A percentile compares a stretch with the other conserved stretches of the same genome.
Evolutionary conservation across 2,329 filamentous ascomycete species (phyloP).

Genomic region (Podosphaera xanthii): DNA sequence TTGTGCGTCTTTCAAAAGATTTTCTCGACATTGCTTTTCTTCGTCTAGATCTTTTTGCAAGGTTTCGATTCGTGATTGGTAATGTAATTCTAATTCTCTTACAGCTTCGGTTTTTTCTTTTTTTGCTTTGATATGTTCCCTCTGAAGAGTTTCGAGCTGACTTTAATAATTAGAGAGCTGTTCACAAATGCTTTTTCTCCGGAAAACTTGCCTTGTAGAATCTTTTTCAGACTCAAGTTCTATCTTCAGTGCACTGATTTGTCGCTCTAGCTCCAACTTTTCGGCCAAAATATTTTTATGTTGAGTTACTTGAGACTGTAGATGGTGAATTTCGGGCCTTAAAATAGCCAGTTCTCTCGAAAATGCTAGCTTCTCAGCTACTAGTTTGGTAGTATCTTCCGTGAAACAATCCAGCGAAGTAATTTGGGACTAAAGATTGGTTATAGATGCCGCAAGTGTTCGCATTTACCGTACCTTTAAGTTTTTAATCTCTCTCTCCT

Average conservation of each 20-base stretch:
- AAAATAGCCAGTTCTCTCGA: conserved; percentile 33
- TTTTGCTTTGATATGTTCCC: conserved; percentile 17
- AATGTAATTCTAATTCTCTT: not conserved
- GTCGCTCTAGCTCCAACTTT: conserved; percentile 58
- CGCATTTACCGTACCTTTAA: conserved; percentile 23
- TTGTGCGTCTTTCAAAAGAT: conserved; percentile 18
- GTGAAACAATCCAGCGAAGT: conserved; percentile 42
- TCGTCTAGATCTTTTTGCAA: conserved; percentile 15
- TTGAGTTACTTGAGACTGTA: conserved; percentile 31
- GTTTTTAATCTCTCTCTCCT: conserved; percentile 30
- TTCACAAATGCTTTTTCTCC: conserved; percentile 20
- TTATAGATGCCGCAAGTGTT: not conserved
- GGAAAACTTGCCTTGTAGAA: conserved; percentile 32
- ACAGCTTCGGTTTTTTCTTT: conserved; percentile 6
- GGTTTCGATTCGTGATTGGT: conserved; percentile 15
- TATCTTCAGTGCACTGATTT: conserved; percentile 53
- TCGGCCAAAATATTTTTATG: conserved; percentile 52
- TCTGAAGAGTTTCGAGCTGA: conserved; percentile 19
- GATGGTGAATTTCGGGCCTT: conserved; percentile 37
- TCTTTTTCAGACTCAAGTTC: conserved; percentile 66
- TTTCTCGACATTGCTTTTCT: conserved; percentile 18
- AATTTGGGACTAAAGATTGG: conserved; percentile 37
- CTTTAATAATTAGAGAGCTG: conserved; percentile 20
- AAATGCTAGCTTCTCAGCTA: conserved; percentile 41
- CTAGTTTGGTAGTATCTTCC: conserved; percentile 44